Evolutionary conservation across 1,139 yeast species (phyloP).

Genomic region (Yamadazyma jaroonii): DNA sequence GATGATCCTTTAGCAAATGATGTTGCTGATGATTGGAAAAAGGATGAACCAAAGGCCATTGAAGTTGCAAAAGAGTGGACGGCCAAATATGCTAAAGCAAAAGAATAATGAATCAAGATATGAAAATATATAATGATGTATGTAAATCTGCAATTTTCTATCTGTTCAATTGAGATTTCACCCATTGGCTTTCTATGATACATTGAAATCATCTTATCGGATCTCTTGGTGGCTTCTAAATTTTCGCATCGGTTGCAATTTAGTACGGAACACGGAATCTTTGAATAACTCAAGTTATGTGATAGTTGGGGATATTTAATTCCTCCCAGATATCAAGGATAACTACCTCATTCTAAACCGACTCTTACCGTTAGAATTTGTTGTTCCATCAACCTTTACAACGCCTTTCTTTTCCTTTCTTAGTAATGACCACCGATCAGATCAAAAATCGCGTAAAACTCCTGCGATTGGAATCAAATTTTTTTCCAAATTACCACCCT

Average conservation of each 20-base stretch:
- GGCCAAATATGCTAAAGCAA: conserved; percentile 50
- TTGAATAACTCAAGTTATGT: background rate
- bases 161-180: no score
- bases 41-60: conserved; percentile 76
- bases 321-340: no score
- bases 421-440: background rate
- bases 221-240: no score
- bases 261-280: background rate
- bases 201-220: no score
- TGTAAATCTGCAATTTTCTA: no score
- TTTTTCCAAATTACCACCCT: conserved; percentile 1
- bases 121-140: background rate
- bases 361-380: background rate
- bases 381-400: background rate
- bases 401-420: no score
- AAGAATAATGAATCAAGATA: conserved; percentile 2
- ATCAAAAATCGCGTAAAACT: conserved; percentile 2
- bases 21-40: conserved; percentile 96
- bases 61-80: conserved; percentile 91
- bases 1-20: conserved; percentile 98
- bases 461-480: conserved; percentile 1
- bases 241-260: background rate
- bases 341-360: no score
- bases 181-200: no score
- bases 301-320: background rate